These are phyloP conservation scores for Phaseolus lunatus DNA, from an alignment of 306 rosid genomes.

Conservation along the genomic window DNA sequence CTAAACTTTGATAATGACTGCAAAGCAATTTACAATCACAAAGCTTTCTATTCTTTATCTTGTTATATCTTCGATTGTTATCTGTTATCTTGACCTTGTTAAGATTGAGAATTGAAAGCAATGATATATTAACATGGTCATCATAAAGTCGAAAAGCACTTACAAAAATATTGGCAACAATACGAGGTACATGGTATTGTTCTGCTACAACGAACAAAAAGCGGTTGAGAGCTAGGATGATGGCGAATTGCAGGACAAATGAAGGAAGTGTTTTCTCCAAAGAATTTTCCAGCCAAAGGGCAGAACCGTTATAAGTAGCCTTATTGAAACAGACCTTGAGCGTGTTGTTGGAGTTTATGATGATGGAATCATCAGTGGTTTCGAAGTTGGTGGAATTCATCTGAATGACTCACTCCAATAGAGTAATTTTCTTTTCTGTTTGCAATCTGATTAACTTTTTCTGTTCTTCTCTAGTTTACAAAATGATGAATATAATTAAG, in stretches of 20 bases:
- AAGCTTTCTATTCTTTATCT: too few relatives aligned
- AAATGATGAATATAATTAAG: background rate
- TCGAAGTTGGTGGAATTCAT: background rate
- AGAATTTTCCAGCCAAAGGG: constrained; percentile 49
- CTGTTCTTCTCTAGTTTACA: background rate
- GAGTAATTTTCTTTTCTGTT: background rate
- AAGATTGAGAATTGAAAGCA: too few relatives aligned
- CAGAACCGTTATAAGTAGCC: background rate
- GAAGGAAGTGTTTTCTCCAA: constrained; percentile 25
- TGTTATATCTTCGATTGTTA: too few relatives aligned
- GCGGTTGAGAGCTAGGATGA: constrained; percentile 47
- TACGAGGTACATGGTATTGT: constrained; percentile 43
- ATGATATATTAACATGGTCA: background rate
- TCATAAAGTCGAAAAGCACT: constrained; percentile 25
- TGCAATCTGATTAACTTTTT: background rate
- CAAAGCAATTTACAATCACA: too few relatives aligned
- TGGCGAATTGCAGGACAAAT: constrained; percentile 46
- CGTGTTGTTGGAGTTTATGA: background rate
- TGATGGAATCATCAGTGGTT: background rate
- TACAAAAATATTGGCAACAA: constrained; percentile 49
- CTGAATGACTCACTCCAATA: background rate
- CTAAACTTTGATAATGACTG: too few relatives aligned
- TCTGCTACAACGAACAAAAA: constrained; percentile 1
- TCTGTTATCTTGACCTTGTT: background rate
- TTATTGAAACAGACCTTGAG: constrained; percentile 41